Percentiles rank a stretch among this genome's conserved stretches.
Conservation (phyloP, 768 basidiomycete genomes). For the Rhizopogon sp. region DNA sequence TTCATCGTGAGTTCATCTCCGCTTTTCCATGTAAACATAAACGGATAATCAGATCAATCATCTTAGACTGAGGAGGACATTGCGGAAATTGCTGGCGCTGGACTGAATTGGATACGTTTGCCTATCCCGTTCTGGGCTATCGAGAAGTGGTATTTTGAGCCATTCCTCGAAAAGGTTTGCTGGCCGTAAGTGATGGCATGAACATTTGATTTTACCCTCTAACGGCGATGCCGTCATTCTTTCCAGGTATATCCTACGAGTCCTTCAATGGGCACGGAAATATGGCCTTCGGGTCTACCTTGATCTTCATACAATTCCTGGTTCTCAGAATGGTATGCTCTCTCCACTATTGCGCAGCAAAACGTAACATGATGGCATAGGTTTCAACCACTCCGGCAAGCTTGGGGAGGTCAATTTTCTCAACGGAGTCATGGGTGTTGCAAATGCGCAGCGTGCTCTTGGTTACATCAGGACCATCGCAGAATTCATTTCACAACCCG, state of each 20-base stretch:
- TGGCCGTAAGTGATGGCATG: slow-evolving; percentile 54
- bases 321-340: slow-evolving; percentile 63
- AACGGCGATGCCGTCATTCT: neutral
- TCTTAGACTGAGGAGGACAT: slow-evolving; percentile 83
- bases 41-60: neutral
- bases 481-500: slow-evolving; percentile 78
- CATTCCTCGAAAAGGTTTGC: slow-evolving; percentile 65
- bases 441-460: slow-evolving; percentile 77
- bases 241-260: slow-evolving; percentile 63
- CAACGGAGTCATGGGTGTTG: slow-evolving; percentile 75
- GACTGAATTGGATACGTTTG: slow-evolving; percentile 78
- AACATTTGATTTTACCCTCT: neutral
- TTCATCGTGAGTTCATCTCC: slow-evolving; percentile 58
- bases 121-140: slow-evolving; percentile 87
- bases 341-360: neutral
- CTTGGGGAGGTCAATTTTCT: slow-evolving; percentile 58
- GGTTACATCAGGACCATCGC: slow-evolving; percentile 70
- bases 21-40: neutral
- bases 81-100: slow-evolving; percentile 83
- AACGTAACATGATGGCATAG: slow-evolving; percentile 20
- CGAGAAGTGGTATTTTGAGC: slow-evolving; percentile 69
- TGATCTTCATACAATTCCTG: slow-evolving; percentile 77
- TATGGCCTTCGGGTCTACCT: slow-evolving; percentile 83
- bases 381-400: slow-evolving; percentile 60
- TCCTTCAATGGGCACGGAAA: slow-evolving; percentile 81